Evolutionary conservation across 148 eudicot genomes (phyloP).

Genomic region (Vaccinium vitisidaea): DNA sequence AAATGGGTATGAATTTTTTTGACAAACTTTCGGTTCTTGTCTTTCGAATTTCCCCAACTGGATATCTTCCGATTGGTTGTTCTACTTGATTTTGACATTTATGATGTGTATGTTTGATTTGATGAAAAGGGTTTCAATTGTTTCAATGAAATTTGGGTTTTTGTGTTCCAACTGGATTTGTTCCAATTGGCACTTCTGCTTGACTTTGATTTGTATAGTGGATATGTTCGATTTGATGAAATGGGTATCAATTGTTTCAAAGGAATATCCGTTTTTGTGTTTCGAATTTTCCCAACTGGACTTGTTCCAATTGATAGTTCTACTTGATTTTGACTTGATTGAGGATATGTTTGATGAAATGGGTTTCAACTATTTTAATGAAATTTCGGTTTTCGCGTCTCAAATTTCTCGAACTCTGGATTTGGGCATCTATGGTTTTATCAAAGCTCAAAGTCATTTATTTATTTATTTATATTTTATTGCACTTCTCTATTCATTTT

Average conservation of each 20-base stretch:
- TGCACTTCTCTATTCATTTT: background rate
- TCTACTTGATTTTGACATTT: background rate
- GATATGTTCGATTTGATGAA: background rate
- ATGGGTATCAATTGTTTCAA: background rate
- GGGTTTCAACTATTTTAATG: background rate
- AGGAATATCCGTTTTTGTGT: background rate
- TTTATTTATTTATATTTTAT: background rate
- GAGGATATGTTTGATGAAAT: background rate
- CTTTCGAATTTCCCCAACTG: background rate
- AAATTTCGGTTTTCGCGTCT: background rate
- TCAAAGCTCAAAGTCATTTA: background rate
- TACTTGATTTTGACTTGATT: conserved; percentile 7
- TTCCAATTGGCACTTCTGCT: too few species aligned
- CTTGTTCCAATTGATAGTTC: background rate
- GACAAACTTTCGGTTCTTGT: background rate
- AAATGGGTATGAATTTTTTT: background rate
- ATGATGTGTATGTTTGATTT: background rate
- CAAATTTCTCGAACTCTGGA: background rate
- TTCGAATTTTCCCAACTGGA: background rate
- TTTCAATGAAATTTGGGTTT: background rate
- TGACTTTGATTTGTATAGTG: conserved; percentile 6
- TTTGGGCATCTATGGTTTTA: conserved; percentile 3
- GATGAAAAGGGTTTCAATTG: background rate
- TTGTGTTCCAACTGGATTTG: background rate
- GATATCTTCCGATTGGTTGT: background rate